Percentiles rank a stretch among this genome's conserved stretches.
Conservation (phyloP, 2,329 filamentous ascomycete species). For the Aspergillaceae sp. region DNA sequence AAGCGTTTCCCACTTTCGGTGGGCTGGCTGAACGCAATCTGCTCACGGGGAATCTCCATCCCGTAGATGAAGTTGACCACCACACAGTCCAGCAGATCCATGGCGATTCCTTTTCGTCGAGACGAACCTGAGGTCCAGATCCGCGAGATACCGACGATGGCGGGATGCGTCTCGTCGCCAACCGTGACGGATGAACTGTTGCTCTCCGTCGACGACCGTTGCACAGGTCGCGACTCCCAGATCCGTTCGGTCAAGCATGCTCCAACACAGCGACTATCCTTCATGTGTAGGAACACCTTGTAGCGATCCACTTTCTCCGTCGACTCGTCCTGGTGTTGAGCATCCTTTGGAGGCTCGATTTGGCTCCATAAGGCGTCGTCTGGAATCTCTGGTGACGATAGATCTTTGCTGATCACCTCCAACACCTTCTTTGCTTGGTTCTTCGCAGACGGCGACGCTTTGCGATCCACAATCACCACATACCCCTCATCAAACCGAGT, state of each 20-base stretch:
- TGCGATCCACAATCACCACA: slow-evolving; percentile 51
- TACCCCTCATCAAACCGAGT: slow-evolving; percentile 43
- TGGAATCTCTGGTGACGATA: slow-evolving; percentile 52
- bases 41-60: slow-evolving; percentile 45
- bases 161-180: slow-evolving; percentile 35
- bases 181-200: slow-evolving; percentile 39
- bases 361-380: slow-evolving; percentile 52
- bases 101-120: slow-evolving; percentile 50
- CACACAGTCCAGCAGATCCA: slow-evolving; percentile 48
- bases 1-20: slow-evolving; percentile 52
- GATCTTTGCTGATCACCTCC: slow-evolving; percentile 54
- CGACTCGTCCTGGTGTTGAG: slow-evolving; percentile 18
- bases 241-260: slow-evolving; percentile 55
- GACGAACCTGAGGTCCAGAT: slow-evolving; percentile 56
- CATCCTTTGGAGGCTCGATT: slow-evolving; percentile 32
- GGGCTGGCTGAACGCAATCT: slow-evolving; percentile 58
- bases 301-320: slow-evolving; percentile 42
- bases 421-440: slow-evolving; percentile 49
- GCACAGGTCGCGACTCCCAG: slow-evolving; percentile 46
- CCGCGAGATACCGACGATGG: slow-evolving; percentile 54
- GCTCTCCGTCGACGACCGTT: slow-evolving; percentile 20
- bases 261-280: slow-evolving; percentile 53
- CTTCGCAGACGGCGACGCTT: slow-evolving; percentile 44
- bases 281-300: slow-evolving; percentile 55
- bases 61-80: slow-evolving; percentile 49